Evolutionary conservation across 1,284 basidiomycete genomes (phyloP).

Genomic region (Coriolopsis trogii): DNA sequence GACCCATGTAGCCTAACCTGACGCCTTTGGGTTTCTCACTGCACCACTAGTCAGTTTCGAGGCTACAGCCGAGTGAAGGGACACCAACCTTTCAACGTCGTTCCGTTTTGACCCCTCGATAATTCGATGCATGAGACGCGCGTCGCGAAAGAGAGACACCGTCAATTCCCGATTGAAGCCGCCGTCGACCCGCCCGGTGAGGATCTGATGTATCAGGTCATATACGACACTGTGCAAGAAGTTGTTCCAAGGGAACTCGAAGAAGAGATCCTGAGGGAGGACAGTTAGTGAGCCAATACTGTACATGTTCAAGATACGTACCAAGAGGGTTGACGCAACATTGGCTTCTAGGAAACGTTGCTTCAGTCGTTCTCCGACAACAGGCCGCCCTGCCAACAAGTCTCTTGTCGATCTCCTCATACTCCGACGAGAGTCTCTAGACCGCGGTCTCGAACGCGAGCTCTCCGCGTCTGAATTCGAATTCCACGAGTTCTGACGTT

Average conservation of each 20-base stretch:
- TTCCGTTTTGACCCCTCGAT: slow-evolving; percentile 84
- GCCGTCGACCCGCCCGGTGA: slow-evolving; percentile 82
- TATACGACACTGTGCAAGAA: slow-evolving; percentile 98
- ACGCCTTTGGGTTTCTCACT: slow-evolving; percentile 71
- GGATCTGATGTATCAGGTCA: slow-evolving; percentile 93
- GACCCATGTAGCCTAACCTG: slow-evolving; percentile 95
- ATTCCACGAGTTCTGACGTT: slow-evolving; percentile 32
- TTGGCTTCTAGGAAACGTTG: slow-evolving; percentile 71
- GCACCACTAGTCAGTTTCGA: slow-evolving; percentile 5
- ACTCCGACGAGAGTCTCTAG: slow-evolving; percentile 53
- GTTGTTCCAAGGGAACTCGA: slow-evolving; percentile 97
- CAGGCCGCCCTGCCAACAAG: slow-evolving; percentile 35
- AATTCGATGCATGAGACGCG: slow-evolving; percentile 77
- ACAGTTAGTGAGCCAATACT: background rate
- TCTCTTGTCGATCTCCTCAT: slow-evolving; percentile 49
- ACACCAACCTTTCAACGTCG: slow-evolving; percentile 68
- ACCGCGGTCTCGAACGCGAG: slow-evolving; percentile 40
- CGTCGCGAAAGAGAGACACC: slow-evolving; percentile 81
- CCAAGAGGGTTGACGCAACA: slow-evolving; percentile 76
- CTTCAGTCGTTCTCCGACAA: slow-evolving; percentile 81
- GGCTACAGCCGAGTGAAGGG: background rate
- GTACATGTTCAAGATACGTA: slow-evolving; percentile 41
- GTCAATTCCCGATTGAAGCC: slow-evolving; percentile 83
- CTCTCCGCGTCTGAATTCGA: slow-evolving; percentile 40
- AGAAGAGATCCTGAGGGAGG: slow-evolving; percentile 80